Evolutionary conservation across 1,284 basidiomycete genomes (phyloP), one percentile per base, ranked within the genome.

Genomic region (Polyporus tsugae): DNA sequence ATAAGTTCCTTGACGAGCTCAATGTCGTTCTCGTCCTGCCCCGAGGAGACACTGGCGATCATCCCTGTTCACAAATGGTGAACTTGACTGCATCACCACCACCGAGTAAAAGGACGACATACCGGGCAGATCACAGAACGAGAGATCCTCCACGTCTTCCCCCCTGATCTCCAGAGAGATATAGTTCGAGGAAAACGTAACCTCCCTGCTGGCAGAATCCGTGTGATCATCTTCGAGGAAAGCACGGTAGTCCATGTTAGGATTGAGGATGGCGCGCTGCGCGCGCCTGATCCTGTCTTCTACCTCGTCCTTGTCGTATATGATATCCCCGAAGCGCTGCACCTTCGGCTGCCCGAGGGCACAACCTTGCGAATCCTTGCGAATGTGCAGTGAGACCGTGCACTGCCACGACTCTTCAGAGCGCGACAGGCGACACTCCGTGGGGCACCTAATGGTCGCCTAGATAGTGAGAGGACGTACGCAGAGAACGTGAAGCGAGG

Each of bases 101-200:
- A 11, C 13, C 25, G 46, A 22, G 22, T 7, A 17, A 25, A 49
- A 1, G 46, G 46, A 49, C 7, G 1, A 42, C 78, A 29, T 68
- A 90, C 91, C 89, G n/a, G 91, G 91, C 1, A 92, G 79, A 76
- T 92, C 91, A 10, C 85, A 80, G 60, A 95, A 94, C 0, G 91
- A 91, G 0, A 95, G 82, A 69, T 95, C 91, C 0, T 89, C 86
- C 0, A 95, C 83, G n/a, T 89, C 87, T 0, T 84, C 83, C 0
- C 92, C 92, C 41, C 84, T 86, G 62, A 95, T 89, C 63, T 91
- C 85, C 17, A 94, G 74, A 0, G 86, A 90, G 29, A 94, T 86
- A 44, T 82, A 86, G 71, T 91, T 90, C 2, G 77, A 84, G 0
- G 91, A 92, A 74, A 93, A 94, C 0, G 83, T 84, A 0, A 87